Evolutionary conservation across 208 protist species (phyloP).

Genomic region (Trichomonas vaginalis): DNA sequence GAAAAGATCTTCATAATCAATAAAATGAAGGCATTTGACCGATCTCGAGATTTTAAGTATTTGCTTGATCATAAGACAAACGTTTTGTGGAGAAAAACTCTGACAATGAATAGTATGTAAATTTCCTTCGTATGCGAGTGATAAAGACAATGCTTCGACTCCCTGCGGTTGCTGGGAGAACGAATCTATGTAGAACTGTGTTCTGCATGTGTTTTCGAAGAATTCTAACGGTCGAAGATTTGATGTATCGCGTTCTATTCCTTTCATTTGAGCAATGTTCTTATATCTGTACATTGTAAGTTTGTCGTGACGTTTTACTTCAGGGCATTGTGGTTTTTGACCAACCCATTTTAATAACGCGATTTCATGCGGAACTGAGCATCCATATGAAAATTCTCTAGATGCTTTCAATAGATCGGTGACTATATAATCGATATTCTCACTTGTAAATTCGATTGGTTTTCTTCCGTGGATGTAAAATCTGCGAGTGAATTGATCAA

Average conservation of each 20-base stretch:
- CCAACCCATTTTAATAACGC: neutral
- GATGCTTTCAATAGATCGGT: neutral
- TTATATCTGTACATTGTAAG: neutral
- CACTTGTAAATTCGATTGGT: neutral
- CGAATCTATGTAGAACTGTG: neutral
- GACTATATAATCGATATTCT: neutral
- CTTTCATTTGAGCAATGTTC: neutral
- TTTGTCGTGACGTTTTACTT: neutral
- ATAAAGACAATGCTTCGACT: neutral
- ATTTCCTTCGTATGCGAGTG: neutral
- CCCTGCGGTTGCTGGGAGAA: neutral
- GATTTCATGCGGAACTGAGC: neutral
- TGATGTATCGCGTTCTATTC: neutral
- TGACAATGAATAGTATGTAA: neutral
- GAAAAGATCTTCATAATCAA: neutral
- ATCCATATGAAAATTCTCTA: neutral
- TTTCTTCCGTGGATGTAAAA: neutral
- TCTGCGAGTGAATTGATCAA: neutral
- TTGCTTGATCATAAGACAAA: neutral
- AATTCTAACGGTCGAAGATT: neutral
- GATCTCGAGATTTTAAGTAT: neutral
- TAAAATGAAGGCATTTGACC: neutral
- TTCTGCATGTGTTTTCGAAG: neutral
- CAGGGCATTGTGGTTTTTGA: neutral
- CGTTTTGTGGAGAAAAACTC: neutral